These are phyloP conservation scores for Boletellus ananiceps DNA, from an alignment of 768 basidiomycete species.

Conservation along the genomic window DNA sequence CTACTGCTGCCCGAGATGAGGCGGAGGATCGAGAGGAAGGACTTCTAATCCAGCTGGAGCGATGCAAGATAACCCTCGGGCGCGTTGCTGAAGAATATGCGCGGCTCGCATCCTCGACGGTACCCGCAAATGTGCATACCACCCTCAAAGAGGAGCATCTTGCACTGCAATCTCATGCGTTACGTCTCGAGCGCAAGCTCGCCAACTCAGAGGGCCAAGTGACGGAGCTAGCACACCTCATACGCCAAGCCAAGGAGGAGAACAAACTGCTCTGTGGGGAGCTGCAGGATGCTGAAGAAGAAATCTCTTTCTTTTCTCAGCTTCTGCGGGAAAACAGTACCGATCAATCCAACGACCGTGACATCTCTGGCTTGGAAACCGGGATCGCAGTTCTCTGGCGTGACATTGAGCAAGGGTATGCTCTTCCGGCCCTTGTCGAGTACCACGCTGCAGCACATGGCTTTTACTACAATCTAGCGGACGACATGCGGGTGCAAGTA, in stretches of 20 bases:
- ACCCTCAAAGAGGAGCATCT: slow-evolving; percentile 39
- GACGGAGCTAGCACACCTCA: slow-evolving; percentile 55
- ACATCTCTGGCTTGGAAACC: slow-evolving; percentile 13
- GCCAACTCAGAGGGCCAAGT: slow-evolving; percentile 67
- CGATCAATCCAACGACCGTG: not conserved
- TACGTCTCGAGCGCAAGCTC: slow-evolving; percentile 63
- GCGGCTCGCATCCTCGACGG: slow-evolving; percentile 42
- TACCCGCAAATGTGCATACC: slow-evolving; percentile 34
- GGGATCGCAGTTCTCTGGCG: slow-evolving; percentile 14
- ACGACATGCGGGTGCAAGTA: slow-evolving; percentile 29
- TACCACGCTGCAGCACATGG: slow-evolving; percentile 24
- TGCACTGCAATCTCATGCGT: slow-evolving; percentile 37
- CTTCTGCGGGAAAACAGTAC: slow-evolving; percentile 7
- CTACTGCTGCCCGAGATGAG: slow-evolving; percentile 30
- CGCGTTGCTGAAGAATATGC: slow-evolving; percentile 53
- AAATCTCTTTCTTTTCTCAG: slow-evolving; percentile 11
- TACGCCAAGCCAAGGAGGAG: slow-evolving; percentile 53
- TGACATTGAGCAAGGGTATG: slow-evolving; percentile 14
- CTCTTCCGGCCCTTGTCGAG: slow-evolving; percentile 9
- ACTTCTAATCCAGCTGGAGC: slow-evolving; percentile 48
- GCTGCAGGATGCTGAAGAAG: slow-evolving; percentile 17
- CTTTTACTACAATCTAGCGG: slow-evolving; percentile 36
- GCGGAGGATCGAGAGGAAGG: slow-evolving; percentile 40
- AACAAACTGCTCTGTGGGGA: slow-evolving; percentile 39
- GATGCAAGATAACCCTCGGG: slow-evolving; percentile 41